Base-by-base conservation (phyloP, 805 yeast species). In the Lipomyces sp. region DNA sequence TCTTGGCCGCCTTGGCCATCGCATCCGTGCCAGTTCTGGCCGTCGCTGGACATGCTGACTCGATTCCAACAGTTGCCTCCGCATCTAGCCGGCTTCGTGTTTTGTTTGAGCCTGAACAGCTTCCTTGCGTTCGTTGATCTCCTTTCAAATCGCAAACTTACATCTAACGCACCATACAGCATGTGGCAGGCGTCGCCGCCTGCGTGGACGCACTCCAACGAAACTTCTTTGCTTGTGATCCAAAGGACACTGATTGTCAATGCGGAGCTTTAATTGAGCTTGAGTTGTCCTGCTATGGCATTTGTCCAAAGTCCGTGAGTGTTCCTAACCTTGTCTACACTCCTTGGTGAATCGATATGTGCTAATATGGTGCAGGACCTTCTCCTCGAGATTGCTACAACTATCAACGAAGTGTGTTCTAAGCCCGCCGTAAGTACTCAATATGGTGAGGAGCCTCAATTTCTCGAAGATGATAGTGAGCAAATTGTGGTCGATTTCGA, bases 251-350 rank as follows among this genome's bases (percentile, higher is more conserved):
- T 29, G 70, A 67, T 53, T 67, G 71, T 39, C 71, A 67, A 53
- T 67, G 71, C 45, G 67, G 56, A 6, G 63, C 71, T 2, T 56
- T 67, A 8, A 59, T 61, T 24, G 70, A 67, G 63, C 69, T 67
- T 18, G 71, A 67, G 63, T 56, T 65, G 34, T 62, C 69, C 18
- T 67, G 71, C 63, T 67, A 67, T 42, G 71, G 71, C 24, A 67
- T 67, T 33, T 67, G 71, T 53, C 71, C 71, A 4, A 61, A 67
- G 60, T 65, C 70, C 42, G 69, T 63, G 33, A 42, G 69, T 66
- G 3, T 24, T 13, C 32, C 6, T 35, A 1, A 3, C 6, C 48
- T 18, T 33, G 51, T 42, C 35, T 56, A 18, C 24, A 0, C 13
- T 61, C n/a, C 13, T 24, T 5, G 53, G 29, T 13, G 64, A 35